Evolutionary conservation across 2,329 filamentous ascomycete genomes (phyloP).

Genomic region (Epichloe amarillans): DNA sequence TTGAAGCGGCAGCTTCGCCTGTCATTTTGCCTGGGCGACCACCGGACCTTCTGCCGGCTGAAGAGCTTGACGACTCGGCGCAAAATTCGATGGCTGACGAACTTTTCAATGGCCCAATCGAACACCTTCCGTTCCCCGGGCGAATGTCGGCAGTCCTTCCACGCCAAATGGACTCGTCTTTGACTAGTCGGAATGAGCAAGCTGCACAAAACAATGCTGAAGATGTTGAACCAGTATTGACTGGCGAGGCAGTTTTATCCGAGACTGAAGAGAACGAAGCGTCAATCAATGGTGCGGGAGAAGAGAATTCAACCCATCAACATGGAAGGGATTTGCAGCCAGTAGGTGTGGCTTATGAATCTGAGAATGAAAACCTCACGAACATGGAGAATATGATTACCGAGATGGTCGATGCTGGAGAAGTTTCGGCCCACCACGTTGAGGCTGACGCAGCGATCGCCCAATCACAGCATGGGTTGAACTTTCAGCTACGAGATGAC

Average conservation of each 20-base stretch:
- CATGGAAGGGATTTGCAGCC: not conserved
- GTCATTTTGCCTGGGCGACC: constrained; percentile 14
- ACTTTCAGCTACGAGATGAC: constrained; percentile 31
- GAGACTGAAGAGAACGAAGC: not conserved
- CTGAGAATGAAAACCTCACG: not conserved
- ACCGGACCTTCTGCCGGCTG: constrained; percentile 25
- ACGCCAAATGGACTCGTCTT: constrained; percentile 26
- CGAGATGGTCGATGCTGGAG: not conserved
- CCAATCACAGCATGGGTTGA: constrained; percentile 6
- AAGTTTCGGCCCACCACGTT: not conserved
- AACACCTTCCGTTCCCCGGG: constrained; percentile 28
- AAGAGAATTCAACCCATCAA: not conserved
- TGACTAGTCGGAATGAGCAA: constrained; percentile 15
- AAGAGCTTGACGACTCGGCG: constrained; percentile 15
- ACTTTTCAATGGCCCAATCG: constrained; percentile 20
- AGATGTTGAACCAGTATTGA: not conserved
- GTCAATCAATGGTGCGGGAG: not conserved
- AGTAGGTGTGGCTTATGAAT: not conserved
- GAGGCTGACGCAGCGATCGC: not conserved
- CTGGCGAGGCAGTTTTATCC: not conserved
- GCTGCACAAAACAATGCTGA: not conserved
- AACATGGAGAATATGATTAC: not conserved
- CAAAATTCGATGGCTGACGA: constrained; percentile 15
- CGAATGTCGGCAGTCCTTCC: constrained; percentile 32
- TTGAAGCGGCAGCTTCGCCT: constrained; percentile 19